phyloP scores from a whole-genome alignment of 345 rosid genomes.

The Schrenkiella parvula region DNA sequence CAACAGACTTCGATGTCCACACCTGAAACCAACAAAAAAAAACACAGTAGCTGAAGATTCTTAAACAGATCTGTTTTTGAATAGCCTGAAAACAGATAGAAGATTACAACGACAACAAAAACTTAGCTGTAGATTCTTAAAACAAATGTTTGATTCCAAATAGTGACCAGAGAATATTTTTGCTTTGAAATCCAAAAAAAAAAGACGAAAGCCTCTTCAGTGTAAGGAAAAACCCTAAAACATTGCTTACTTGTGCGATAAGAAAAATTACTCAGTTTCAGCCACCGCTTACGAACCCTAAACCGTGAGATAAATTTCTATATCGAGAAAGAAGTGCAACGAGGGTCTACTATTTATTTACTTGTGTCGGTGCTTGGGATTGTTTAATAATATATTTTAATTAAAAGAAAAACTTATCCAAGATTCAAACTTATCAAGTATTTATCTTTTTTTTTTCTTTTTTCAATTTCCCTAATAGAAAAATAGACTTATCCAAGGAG shows the following conservation, averaged over 20 bases:
- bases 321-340: too few species aligned
- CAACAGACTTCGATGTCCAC: not conserved
- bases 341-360: too few species aligned
- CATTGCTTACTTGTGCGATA: not conserved
- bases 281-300: not conserved
- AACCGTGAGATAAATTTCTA: not conserved
- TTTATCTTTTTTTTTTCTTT: too few species aligned
- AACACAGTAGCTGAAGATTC: not conserved
- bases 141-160: not conserved
- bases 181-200: not conserved
- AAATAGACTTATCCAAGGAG: too few species aligned
- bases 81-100: not conserved
- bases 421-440: not conserved
- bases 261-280: not conserved
- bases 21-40: not conserved
- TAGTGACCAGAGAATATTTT: not conserved
- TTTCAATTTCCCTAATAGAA: too few species aligned
- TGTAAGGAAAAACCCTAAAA: not conserved
- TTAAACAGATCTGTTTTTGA: not conserved
- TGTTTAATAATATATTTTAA: too few species aligned
- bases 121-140: not conserved
- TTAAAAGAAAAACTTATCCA: not conserved
- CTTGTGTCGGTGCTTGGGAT: too few species aligned
- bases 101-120: not conserved
- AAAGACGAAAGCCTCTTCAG: not conserved